Conservation (phyloP, 2,329 filamentous ascomycete genomes). For the Monilinia polystroma region DNA sequence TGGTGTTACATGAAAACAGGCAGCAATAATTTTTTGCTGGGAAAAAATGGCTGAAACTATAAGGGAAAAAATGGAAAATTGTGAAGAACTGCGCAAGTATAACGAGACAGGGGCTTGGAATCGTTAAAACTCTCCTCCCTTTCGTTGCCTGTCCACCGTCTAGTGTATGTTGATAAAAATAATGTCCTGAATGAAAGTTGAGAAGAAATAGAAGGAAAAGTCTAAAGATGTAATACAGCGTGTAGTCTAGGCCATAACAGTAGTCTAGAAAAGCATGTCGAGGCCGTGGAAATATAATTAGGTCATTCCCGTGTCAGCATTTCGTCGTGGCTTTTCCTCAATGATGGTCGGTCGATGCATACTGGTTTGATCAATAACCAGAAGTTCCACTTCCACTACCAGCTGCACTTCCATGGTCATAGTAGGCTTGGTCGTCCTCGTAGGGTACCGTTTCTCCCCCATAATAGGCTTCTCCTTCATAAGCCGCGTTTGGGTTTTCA, state of each 20-base stretch:
- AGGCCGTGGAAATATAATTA: slow-evolving; percentile 13
- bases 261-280: slow-evolving; percentile 2
- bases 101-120: background rate
- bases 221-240: background rate
- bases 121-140: slow-evolving; percentile 16
- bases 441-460: slow-evolving; percentile 33
- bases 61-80: background rate
- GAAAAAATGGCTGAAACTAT: background rate
- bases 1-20: slow-evolving; percentile 16
- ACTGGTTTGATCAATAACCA: slow-evolving; percentile 14
- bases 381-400: slow-evolving; percentile 34
- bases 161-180: slow-evolving; percentile 3
- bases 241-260: background rate
- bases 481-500: slow-evolving; percentile 26
- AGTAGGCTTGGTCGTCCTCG: slow-evolving; percentile 34
- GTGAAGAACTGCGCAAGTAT: background rate
- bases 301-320: background rate
- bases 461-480: slow-evolving; percentile 35
- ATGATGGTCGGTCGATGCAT: background rate
- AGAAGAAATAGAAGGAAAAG: background rate
- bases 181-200: slow-evolving; percentile 3
- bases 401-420: slow-evolving; percentile 38
- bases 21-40: slow-evolving; percentile 10
- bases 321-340: background rate
- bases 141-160: slow-evolving; percentile 10